phyloP scores from a whole-genome alignment of 1,284 basidiomycete species.

The Cutaneotrichosporon mucoides region DNA sequence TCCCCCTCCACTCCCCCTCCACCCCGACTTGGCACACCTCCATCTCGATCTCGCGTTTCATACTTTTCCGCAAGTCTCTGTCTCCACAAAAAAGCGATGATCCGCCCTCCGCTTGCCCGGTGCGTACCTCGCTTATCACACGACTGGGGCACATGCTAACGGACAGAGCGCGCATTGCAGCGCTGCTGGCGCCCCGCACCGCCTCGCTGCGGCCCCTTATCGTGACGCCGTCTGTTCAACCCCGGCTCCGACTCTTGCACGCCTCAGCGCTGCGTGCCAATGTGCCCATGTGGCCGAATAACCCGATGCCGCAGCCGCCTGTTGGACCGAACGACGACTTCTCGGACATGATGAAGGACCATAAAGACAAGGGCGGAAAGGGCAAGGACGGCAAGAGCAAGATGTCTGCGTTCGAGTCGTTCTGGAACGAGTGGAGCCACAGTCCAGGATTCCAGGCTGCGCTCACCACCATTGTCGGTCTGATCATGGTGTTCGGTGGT shows the following conservation, averaged over 20 bases:
- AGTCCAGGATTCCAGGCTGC: conserved; percentile 46
- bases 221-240: neutral
- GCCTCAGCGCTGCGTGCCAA: conserved; percentile 7
- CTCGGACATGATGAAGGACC: neutral
- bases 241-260: conserved; percentile 1
- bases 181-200: neutral
- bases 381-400: neutral
- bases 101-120: too few species aligned
- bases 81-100: too few species aligned
- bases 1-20: too few species aligned
- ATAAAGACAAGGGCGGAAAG: neutral
- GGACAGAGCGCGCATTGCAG: neutral
- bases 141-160: too few species aligned
- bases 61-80: neutral
- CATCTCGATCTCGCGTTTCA: neutral
- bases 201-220: neutral
- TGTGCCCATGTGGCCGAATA: conserved; percentile 36
- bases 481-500: conserved; percentile 41
- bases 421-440: conserved; percentile 35
- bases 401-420: conserved; percentile 12
- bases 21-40: too few species aligned
- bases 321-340: conserved; percentile 31
- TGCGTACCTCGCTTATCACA: too few species aligned
- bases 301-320: conserved; percentile 33
- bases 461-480: conserved; percentile 45